Evolutionary conservation across 495 filamentous ascomycete species (phyloP).

Genomic region (Penicillium dipodomyicola): DNA sequence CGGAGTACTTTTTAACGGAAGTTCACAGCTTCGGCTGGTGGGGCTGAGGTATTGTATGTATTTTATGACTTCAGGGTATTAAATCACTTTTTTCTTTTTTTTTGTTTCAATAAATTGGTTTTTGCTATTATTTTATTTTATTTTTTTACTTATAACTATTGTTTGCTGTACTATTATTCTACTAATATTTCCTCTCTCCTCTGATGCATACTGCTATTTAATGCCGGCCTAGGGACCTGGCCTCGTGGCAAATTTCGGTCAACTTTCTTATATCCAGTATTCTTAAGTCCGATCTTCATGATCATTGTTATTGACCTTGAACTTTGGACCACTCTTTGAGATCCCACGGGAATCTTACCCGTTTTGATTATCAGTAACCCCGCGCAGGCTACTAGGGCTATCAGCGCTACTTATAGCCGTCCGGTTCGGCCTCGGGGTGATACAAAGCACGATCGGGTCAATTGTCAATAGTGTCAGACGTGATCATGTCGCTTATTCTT

Average conservation of each 20-base stretch:
- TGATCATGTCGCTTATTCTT: constrained; percentile 2
- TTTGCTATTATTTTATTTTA: background rate
- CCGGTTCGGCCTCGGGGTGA: background rate
- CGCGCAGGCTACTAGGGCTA: constrained; percentile 8
- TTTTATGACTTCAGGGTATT: constrained; percentile 25
- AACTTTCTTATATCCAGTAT: background rate
- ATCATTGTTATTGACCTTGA: background rate
- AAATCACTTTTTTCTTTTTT: constrained; percentile 1
- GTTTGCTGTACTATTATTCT: too few species aligned
- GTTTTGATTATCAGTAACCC: constrained; percentile 4
- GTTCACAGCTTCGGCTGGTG: constrained; percentile 27
- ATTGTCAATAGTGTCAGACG: constrained; percentile 3
- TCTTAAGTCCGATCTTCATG: background rate
- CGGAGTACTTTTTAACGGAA: constrained; percentile 42
- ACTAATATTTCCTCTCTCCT: constrained; percentile 1
- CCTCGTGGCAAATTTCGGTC: constrained; percentile 2
- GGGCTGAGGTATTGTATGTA: constrained; percentile 29
- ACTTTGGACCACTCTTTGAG: background rate
- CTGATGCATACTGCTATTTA: background rate
- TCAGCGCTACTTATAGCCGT: background rate
- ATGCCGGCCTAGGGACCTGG: background rate
- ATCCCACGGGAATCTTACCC: background rate
- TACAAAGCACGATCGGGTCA: background rate
- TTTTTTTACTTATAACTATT: background rate
- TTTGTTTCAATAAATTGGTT: background rate